Evolutionary conservation across 768 basidiomycete genomes (phyloP).

Genomic region (Kwoniella shandongensis): DNA sequence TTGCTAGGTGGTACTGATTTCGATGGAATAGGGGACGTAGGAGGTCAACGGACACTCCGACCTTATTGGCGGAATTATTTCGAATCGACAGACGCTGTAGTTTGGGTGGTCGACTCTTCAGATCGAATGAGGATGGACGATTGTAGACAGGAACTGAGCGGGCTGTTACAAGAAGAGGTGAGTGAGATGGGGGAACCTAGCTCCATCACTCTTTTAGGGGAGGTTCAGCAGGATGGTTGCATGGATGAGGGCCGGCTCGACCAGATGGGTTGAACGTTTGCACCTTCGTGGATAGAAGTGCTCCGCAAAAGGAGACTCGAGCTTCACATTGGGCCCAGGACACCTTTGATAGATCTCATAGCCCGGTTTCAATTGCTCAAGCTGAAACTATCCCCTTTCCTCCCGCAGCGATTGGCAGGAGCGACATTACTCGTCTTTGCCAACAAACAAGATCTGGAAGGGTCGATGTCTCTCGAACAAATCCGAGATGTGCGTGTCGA

Average conservation of each 20-base stretch:
- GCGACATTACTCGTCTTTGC: constrained; percentile 94
- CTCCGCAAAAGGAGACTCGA: too few relatives aligned
- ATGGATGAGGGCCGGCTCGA: too few relatives aligned
- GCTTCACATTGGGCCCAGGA: not conserved
- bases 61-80: constrained; percentile 99
- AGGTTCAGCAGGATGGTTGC: too few relatives aligned
- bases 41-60: constrained; percentile 89
- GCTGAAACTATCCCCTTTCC: not conserved
- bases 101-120: constrained; percentile 97
- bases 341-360: too few relatives aligned
- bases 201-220: too few relatives aligned
- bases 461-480: constrained; percentile 76
- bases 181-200: too few relatives aligned
- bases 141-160: constrained; percentile 82
- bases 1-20: not conserved
- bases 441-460: constrained; percentile 94
- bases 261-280: too few relatives aligned
- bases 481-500: constrained; percentile 71
- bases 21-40: constrained; percentile 80
- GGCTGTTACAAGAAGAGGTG: constrained; percentile 87
- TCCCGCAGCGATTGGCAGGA: constrained; percentile 79
- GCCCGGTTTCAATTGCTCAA: too few relatives aligned
- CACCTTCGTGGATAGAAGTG: too few relatives aligned
- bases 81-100: constrained; percentile 94
- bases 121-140: constrained; percentile 87